phyloP scores from a whole-genome alignment of 768 basidiomycete genomes.

The Boletus reticuloceps region DNA sequence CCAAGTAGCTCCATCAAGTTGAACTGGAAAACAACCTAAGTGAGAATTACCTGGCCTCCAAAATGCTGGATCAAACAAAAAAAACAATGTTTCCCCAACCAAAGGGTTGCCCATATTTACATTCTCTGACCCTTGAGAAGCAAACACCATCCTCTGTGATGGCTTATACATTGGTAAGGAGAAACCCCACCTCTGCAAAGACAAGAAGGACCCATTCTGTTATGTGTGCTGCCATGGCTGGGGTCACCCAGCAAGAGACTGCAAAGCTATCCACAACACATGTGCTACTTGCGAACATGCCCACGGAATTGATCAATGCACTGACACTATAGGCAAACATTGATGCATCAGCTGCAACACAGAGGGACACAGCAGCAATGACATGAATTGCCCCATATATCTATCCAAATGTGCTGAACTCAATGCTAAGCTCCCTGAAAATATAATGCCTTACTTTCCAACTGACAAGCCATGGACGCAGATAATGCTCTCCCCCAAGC shows the following conservation, averaged over 20 bases:
- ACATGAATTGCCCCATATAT: background rate
- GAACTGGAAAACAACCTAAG: background rate
- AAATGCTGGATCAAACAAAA: too few relatives aligned
- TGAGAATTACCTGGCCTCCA: too few relatives aligned
- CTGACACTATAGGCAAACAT: too few relatives aligned
- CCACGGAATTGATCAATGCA: too few relatives aligned
- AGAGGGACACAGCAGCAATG: background rate
- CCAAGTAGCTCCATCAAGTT: rapidly evolving
- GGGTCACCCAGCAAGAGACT: background rate
- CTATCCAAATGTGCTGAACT: background rate
- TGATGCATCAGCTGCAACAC: background rate
- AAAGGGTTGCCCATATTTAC: too few relatives aligned
- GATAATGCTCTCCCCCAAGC: background rate
- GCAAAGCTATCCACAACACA: background rate
- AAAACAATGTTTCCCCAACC: too few relatives aligned
- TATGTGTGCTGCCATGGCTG: background rate
- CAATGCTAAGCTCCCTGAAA: background rate
- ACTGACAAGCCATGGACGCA: background rate
- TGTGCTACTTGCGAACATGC: too few relatives aligned
- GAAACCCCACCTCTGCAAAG: background rate
- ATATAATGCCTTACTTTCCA: background rate
- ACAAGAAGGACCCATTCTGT: background rate
- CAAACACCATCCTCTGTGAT: background rate
- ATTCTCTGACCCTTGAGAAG: rapidly evolving
- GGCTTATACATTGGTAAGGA: background rate